phyloP scores from a whole-genome alignment of 805 yeast species.

The Wickerhamiella galacta region DNA sequence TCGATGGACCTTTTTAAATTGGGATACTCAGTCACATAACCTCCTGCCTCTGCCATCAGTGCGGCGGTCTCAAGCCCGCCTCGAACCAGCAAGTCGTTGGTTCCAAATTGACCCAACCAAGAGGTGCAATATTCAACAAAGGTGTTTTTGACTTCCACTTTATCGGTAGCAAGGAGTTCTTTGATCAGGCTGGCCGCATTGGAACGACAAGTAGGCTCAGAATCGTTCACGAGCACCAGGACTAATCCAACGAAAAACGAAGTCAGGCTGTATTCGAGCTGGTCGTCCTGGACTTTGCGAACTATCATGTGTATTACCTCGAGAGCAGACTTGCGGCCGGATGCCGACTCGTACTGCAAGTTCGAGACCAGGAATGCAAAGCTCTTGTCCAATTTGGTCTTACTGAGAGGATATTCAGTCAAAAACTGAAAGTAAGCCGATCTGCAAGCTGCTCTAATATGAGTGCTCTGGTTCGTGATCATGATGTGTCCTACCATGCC shows the following conservation, averaged over 20 bases:
- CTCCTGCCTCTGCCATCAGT: slow-evolving; percentile 5
- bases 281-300: slow-evolving; percentile 35
- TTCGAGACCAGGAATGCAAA: slow-evolving; percentile 68
- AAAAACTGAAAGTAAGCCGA: slow-evolving; percentile 68
- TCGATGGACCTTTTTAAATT: slow-evolving; percentile 4
- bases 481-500: slow-evolving; percentile 64
- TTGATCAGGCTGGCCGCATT: slow-evolving; percentile 52
- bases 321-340: slow-evolving; percentile 81
- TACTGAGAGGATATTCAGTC: slow-evolving; percentile 89
- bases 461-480: slow-evolving; percentile 76
- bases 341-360: slow-evolving; percentile 64
- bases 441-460: slow-evolving; percentile 71
- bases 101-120: slow-evolving; percentile 10
- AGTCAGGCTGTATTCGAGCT: slow-evolving; percentile 31
- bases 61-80: slow-evolving; percentile 14
- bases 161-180: slow-evolving; percentile 18
- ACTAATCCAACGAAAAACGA: slow-evolving; percentile 76
- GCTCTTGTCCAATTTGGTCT: slow-evolving; percentile 66
- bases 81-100: slow-evolving; percentile 10
- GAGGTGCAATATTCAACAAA: slow-evolving; percentile 8
- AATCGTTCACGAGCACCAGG: slow-evolving; percentile 62
- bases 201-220: slow-evolving; percentile 62
- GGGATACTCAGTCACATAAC: not conserved
- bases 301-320: slow-evolving; percentile 64
- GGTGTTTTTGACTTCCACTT: not conserved